A percentile compares a stretch with the other conserved stretches of the same genome.
These are phyloP conservation scores for Termitomyces sp. DNA, from an alignment of 768 basidiomycete genomes.

Conservation along the genomic window DNA sequence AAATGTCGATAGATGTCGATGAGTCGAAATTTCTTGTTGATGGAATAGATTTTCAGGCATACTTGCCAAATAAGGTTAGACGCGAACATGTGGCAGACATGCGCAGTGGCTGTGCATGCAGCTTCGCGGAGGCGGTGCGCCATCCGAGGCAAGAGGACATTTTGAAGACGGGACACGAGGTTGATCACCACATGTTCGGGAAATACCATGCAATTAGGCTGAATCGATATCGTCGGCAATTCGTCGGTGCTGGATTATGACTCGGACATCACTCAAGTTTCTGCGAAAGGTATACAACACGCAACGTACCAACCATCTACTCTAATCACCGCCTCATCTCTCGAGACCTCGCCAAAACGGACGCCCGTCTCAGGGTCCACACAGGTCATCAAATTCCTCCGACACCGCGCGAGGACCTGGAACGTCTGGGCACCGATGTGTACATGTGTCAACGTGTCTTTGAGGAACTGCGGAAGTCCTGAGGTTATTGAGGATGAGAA, in stretches of 20 bases:
- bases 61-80: background rate
- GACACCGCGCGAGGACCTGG: constrained; percentile 14
- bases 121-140: no score
- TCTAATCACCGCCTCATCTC: constrained; percentile 9
- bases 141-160: no score
- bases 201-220: no score
- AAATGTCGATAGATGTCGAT: background rate
- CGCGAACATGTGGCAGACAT: no score
- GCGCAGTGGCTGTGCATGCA: no score
- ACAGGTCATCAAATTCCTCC: constrained; percentile 17
- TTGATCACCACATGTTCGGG: no score
- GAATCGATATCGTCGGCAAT: no score
- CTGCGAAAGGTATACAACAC: background rate
- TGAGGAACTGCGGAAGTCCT: constrained; percentile 8
- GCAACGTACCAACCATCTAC: constrained; percentile 1
- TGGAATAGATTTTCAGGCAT: background rate
- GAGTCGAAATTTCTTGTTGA: background rate
- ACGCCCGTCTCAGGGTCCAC: constrained; percentile 13
- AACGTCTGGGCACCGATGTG: constrained; percentile 14
- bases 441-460: constrained; percentile 11
- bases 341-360: constrained; percentile 8
- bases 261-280: background rate
- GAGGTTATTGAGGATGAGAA: constrained; percentile 2
- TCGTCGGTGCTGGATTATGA: no score
- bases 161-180: no score